phyloP scores from a whole-genome alignment of 192 early-diverging fungal species.

The Entrophospora sp. region DNA sequence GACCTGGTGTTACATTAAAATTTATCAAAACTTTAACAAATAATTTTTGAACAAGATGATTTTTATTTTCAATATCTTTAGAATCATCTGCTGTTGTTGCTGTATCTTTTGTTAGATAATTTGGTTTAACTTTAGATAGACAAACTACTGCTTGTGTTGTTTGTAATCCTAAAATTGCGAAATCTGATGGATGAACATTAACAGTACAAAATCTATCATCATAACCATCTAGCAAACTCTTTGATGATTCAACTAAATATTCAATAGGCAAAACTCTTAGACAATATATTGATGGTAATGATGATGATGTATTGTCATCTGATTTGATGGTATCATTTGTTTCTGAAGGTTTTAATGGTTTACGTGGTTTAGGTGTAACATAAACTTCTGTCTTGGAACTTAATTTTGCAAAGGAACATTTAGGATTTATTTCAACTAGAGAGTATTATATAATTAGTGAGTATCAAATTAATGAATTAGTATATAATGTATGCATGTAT shows the following conservation, averaged over 20 bases:
- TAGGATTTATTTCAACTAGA: slow-evolving; percentile 47
- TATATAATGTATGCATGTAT: slow-evolving; percentile 11
- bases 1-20: slow-evolving; percentile 27
- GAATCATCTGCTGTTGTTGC: slow-evolving; percentile 34
- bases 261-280: slow-evolving; percentile 27
- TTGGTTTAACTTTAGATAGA: slow-evolving; percentile 34
- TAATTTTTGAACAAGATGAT: slow-evolving; percentile 19
- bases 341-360: slow-evolving; percentile 23
- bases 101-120: slow-evolving; percentile 1
- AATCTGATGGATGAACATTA: slow-evolving; percentile 34
- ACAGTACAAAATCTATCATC: slow-evolving; percentile 28
- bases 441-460: no score
- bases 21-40: slow-evolving; percentile 30
- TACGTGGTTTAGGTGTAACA: slow-evolving; percentile 63
- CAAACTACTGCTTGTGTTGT: slow-evolving; percentile 24
- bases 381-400: slow-evolving; percentile 59
- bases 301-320: no score
- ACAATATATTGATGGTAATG: no score
- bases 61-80: slow-evolving; percentile 22
- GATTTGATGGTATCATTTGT: slow-evolving; percentile 22
- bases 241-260: no score
- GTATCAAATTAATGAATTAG: no score
- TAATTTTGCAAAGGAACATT: slow-evolving; percentile 40
- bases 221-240: no score
- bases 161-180: slow-evolving; percentile 23